A percentile compares a stretch with the other conserved stretches of the same genome.
These are phyloP conservation scores for Vairimorpha ceranae DNA, from an alignment of 371 early-diverging fungal species.

Conservation along the genomic window DNA sequence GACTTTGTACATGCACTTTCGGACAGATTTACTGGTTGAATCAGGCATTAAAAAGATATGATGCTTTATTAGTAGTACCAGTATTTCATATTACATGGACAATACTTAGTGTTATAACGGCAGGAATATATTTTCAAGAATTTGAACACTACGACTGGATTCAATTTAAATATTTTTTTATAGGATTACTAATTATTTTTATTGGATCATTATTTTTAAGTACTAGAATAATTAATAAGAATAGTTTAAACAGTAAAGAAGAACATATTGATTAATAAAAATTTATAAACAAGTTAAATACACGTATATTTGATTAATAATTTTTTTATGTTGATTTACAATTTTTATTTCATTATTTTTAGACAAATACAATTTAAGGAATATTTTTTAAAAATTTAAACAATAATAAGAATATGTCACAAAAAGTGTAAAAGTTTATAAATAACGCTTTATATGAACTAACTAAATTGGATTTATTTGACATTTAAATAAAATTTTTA, in stretches of 20 bases:
- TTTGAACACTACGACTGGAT: slow-evolving; percentile 67
- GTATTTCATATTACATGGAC: slow-evolving; percentile 76
- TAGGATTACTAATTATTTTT: slow-evolving; percentile 70
- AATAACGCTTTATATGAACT: no score
- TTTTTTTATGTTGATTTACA: no score
- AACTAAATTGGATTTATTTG: no score
- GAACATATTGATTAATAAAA: slow-evolving; percentile 1
- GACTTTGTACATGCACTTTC: slow-evolving; percentile 70
- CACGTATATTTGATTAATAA: no score
- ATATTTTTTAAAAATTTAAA: no score
- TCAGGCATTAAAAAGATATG: slow-evolving; percentile 72
- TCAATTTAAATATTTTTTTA: slow-evolving; percentile 67
- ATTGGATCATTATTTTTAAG: slow-evolving; percentile 68
- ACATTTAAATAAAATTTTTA: no score
- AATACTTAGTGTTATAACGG: slow-evolving; percentile 68
- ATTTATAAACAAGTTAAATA: no score
- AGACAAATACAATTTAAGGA: no score
- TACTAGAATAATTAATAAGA: slow-evolving; percentile 61
- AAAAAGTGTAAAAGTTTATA: no score
- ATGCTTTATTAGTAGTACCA: slow-evolving; percentile 74
- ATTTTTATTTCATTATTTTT: no score
- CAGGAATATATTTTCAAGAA: slow-evolving; percentile 75
- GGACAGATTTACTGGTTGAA: slow-evolving; percentile 74
- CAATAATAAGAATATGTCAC: no score
- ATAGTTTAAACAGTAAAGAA: slow-evolving; percentile 6